Evolutionary conservation across 208 protist genomes (phyloP).

Genomic region (Acanthamoeba culbertsoni): DNA sequence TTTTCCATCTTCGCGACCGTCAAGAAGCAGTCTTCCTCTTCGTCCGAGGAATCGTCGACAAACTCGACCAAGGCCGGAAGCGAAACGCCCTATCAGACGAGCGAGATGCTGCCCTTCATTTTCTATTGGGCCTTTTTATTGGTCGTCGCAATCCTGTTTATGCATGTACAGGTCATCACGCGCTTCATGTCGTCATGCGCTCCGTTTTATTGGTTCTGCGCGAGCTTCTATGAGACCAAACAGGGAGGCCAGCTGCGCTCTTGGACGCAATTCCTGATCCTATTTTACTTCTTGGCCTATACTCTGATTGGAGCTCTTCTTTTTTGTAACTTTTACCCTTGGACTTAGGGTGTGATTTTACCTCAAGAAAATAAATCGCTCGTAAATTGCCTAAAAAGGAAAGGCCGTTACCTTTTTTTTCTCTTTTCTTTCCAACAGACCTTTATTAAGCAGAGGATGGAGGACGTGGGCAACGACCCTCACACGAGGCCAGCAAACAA

Average conservation of each 20-base stretch:
- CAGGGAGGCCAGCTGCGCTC: not conserved
- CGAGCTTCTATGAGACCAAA: not conserved
- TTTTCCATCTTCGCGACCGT: not conserved
- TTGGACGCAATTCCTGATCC: constrained; percentile 27
- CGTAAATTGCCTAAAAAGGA: too few relatives aligned
- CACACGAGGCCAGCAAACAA: too few relatives aligned
- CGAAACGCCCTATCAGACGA: not conserved
- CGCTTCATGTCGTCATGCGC: constrained; percentile 72
- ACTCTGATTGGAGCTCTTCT: constrained; percentile 66
- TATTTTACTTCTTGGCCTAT: constrained; percentile 69
- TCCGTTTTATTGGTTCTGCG: constrained; percentile 67
- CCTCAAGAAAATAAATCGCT: too few relatives aligned
- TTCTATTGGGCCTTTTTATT: constrained; percentile 40
- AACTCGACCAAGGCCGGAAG: not conserved
- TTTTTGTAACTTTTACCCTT: constrained; percentile 75
- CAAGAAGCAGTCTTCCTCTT: not conserved
- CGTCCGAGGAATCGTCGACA: not conserved
- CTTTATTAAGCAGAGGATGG: too few relatives aligned
- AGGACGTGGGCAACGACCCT: too few relatives aligned
- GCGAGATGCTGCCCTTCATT: constrained; percentile 53
- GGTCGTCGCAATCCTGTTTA: constrained; percentile 67
- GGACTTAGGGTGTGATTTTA: too few relatives aligned
- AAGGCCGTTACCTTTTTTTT: too few relatives aligned
- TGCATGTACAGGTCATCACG: constrained; percentile 79
- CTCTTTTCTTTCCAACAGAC: too few relatives aligned